Evolutionary conservation across 1,284 basidiomycete species (phyloP).

Genomic region (Trichosporon faecale): DNA sequence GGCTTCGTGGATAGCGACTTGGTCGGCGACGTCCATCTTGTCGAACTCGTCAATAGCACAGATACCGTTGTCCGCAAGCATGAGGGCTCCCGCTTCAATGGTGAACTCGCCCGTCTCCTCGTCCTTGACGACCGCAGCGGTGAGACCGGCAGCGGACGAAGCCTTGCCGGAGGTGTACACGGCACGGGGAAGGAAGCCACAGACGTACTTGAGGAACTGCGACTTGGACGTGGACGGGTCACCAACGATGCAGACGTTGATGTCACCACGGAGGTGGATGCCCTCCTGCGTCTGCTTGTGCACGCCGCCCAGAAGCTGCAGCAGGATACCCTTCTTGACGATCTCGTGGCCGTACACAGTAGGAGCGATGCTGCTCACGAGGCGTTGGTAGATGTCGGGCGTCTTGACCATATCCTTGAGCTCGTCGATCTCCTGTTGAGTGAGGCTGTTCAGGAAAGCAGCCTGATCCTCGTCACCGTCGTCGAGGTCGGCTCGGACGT

Average conservation of each 20-base stretch:
- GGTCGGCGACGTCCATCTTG: constrained; percentile 99
- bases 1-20: constrained; percentile 99
- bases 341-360: constrained; percentile 98
- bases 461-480: constrained; percentile 69
- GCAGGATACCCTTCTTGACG: constrained; percentile 95
- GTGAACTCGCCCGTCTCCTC: constrained; percentile 99
- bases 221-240: constrained; percentile 97
- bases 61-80: constrained; percentile 99
- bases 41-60: constrained; percentile 99
- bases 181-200: constrained; percentile 96
- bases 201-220: constrained; percentile 98
- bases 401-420: constrained; percentile 88
- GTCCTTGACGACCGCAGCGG: constrained; percentile 96
- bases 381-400: constrained; percentile 87
- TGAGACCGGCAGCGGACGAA: constrained; percentile 96
- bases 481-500: constrained; percentile 82
- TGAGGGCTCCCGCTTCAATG: constrained; percentile 96
- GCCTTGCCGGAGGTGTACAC: constrained; percentile 99
- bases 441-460: constrained; percentile 80
- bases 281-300: constrained; percentile 96
- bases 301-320: constrained; percentile 99
- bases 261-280: constrained; percentile 94
- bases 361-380: constrained; percentile 93
- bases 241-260: constrained; percentile 98
- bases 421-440: constrained; percentile 91